phyloP scores from a whole-genome alignment of 2,329 filamentous ascomycete species.

The Cladophialophora bantiana region DNA sequence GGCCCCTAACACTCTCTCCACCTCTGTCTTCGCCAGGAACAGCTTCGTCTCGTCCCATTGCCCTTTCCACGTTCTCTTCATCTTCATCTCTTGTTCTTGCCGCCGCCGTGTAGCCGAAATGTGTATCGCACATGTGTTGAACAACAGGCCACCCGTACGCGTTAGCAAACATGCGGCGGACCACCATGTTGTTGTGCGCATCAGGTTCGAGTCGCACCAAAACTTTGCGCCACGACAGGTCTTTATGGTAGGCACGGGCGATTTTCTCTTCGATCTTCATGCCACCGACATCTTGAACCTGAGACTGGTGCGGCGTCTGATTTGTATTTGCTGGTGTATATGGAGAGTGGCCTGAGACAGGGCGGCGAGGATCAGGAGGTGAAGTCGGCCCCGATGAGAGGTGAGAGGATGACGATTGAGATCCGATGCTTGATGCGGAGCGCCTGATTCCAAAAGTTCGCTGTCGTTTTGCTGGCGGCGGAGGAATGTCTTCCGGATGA shows the following conservation, averaged over 20 bases:
- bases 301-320: conserved; percentile 10
- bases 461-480: conserved; percentile 64
- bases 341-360: conserved; percentile 15
- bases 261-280: conserved; percentile 99
- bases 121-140: conserved; percentile 91
- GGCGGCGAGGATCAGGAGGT: conserved; percentile 9
- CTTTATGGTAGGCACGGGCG: conserved; percentile 89
- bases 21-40: conserved; percentile 59
- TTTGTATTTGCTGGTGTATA: background rate
- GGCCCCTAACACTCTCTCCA: conserved; percentile 68
- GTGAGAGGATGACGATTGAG: conserved; percentile 10
- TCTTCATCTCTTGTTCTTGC: conserved; percentile 72
- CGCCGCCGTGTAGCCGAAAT: conserved; percentile 79
- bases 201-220: conserved; percentile 94
- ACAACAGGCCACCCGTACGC: conserved; percentile 97
- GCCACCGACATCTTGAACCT: conserved; percentile 47
- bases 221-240: conserved; percentile 94
- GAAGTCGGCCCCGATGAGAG: conserved; percentile 11
- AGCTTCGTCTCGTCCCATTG: conserved; percentile 63
- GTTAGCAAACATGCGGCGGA: conserved; percentile 94
- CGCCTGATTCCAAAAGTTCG: conserved; percentile 47
- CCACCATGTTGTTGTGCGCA: conserved; percentile 98
- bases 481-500: conserved; percentile 89
- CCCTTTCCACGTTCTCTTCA: conserved; percentile 72
- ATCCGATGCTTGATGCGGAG: conserved; percentile 18